Conservation (phyloP, 768 basidiomycete genomes). For the Leccinum variicolor region DNA sequence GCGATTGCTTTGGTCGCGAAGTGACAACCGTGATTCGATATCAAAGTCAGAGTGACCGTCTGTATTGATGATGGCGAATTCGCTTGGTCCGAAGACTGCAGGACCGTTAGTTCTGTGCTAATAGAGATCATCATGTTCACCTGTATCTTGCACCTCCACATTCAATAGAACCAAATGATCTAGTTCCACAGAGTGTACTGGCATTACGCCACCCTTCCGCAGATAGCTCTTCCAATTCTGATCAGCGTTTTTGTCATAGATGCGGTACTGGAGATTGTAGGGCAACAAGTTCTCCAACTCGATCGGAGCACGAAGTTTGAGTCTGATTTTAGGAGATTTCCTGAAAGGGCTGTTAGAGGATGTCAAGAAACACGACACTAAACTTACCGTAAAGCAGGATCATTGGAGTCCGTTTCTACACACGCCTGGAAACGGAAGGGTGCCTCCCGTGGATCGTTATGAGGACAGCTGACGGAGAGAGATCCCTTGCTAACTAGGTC, state of each 20-base stretch:
- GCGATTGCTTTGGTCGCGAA: constrained; percentile 70
- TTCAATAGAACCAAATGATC: constrained; percentile 87
- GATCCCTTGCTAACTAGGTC: constrained; percentile 68
- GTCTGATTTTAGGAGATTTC: constrained; percentile 78
- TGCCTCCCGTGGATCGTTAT: constrained; percentile 75
- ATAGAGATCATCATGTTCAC: constrained; percentile 37
- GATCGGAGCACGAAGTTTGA: constrained; percentile 88
- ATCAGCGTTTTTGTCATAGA: constrained; percentile 93
- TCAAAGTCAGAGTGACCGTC: constrained; percentile 89
- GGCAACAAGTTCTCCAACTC: constrained; percentile 96
- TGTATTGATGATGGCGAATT: constrained; percentile 96
- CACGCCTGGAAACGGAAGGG: constrained; percentile 94
- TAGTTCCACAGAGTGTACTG: constrained; percentile 93
- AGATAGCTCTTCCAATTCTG: constrained; percentile 95
- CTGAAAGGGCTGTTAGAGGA: constrained; percentile 37
- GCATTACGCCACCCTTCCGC: constrained; percentile 90
- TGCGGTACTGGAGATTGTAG: constrained; percentile 91
- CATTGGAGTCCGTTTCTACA: constrained; percentile 69
- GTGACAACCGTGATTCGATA: constrained; percentile 64
- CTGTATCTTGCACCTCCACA: constrained; percentile 86
- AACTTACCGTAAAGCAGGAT: constrained; percentile 53
- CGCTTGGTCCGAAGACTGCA: constrained; percentile 86
- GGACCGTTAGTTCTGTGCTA: not conserved
- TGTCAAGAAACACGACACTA: not conserved
- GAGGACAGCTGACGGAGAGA: constrained; percentile 83